Evolutionary conservation across 2,329 filamentous ascomycete species (phyloP).

Genomic region (Chaetomium strumarium): DNA sequence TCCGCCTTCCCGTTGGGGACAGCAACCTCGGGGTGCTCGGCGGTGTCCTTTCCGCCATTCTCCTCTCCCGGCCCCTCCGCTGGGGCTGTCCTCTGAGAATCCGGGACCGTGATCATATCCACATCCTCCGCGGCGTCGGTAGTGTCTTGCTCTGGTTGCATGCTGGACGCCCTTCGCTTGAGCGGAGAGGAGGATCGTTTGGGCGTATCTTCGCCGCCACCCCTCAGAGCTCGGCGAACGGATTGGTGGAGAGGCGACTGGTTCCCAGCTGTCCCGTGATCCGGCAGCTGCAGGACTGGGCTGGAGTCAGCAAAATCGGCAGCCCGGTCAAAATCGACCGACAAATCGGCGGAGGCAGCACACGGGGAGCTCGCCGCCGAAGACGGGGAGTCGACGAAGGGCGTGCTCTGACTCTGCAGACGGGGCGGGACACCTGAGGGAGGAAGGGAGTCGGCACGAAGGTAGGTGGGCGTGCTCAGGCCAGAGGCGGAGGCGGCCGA

Average conservation of each 20-base stretch:
- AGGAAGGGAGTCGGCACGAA: conserved; percentile 38
- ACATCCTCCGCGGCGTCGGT: conserved; percentile 39
- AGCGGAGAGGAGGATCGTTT: conserved; percentile 59
- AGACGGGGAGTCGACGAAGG: conserved; percentile 45
- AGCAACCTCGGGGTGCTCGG: not conserved
- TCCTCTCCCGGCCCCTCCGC: conserved; percentile 14
- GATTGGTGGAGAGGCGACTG: conserved; percentile 47
- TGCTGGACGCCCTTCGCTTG: conserved; percentile 58
- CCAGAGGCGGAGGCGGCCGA: conserved; percentile 37
- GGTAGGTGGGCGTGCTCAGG: conserved; percentile 36
- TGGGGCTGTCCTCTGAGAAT: conserved; percentile 18
- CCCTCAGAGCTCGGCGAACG: conserved; percentile 52
- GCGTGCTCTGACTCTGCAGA: conserved; percentile 42
- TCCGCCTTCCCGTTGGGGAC: conserved; percentile 10
- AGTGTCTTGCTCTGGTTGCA: conserved; percentile 45
- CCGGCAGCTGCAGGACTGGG: conserved; percentile 31
- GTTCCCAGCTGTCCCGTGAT: conserved; percentile 35
- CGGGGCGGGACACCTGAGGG: conserved; percentile 48
- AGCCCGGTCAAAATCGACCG: conserved; percentile 50
- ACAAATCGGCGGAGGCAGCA: conserved; percentile 51
- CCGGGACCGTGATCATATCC: conserved; percentile 37
- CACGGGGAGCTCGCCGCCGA: conserved; percentile 55
- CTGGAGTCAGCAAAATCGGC: conserved; percentile 40
- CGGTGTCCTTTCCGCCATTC: not conserved
- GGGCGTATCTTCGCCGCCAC: conserved; percentile 50